phyloP scores from a whole-genome alignment of 2,329 filamentous ascomycete genomes.

The Cordyceps cateniannulata region DNA sequence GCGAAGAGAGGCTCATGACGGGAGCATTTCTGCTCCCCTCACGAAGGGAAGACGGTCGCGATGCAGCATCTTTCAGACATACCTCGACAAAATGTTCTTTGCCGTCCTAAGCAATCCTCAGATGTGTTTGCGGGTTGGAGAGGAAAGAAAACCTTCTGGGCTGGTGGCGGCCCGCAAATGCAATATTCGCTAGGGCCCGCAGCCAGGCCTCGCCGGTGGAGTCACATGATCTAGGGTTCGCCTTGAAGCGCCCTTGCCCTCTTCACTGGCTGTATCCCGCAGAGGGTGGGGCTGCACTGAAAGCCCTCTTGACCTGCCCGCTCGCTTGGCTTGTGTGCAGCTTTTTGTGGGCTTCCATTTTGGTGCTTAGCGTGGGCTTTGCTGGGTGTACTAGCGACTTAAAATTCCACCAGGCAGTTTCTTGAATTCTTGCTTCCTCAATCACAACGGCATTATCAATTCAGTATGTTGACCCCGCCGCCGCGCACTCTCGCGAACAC shows the following conservation, averaged over 20 bases:
- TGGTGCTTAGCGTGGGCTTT: conserved; percentile 3
- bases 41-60: conserved; percentile 20
- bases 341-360: background rate
- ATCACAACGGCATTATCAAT: conserved; percentile 13
- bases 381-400: conserved; percentile 11
- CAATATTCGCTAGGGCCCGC: conserved; percentile 14
- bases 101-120: conserved; percentile 58
- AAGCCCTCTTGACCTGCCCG: background rate
- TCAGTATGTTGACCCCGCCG: conserved; percentile 15
- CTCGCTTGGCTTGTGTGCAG: conserved; percentile 7
- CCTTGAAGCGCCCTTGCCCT: conserved; percentile 16
- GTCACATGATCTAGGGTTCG: conserved; percentile 27
- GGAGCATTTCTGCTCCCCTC: conserved; percentile 22
- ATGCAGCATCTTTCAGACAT: conserved; percentile 49
- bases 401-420: conserved; percentile 12
- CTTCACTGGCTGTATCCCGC: background rate
- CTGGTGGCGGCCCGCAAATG: conserved; percentile 22
- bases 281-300: conserved; percentile 11
- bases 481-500: background rate
- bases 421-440: conserved; percentile 11
- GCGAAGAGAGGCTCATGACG: conserved; percentile 9
- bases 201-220: conserved; percentile 13
- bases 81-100: conserved; percentile 56
- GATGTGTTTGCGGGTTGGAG: conserved; percentile 37
- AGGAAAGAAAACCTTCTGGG: conserved; percentile 16